phyloP scores from a whole-genome alignment of 2,329 filamentous ascomycete species.

The Tolypocladium sp. region DNA sequence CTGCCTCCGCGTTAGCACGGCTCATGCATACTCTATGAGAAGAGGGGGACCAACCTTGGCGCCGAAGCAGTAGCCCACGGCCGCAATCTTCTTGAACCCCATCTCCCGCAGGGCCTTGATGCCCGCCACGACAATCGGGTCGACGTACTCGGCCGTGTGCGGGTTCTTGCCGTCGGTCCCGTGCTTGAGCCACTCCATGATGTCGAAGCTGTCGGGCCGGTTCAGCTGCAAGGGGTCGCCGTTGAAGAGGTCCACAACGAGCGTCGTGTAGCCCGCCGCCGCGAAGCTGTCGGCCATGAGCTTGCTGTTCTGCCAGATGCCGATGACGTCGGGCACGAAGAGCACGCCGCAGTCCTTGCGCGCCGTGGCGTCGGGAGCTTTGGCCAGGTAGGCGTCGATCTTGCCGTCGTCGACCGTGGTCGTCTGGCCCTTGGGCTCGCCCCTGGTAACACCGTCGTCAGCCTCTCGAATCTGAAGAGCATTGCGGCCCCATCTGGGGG shows the following conservation, averaged over 20 bases:
- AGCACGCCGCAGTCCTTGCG: conserved; percentile 21
- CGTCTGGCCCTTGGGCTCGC: conserved; percentile 34
- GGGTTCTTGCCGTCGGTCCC: conserved; percentile 40
- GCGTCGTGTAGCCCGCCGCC: conserved; percentile 26
- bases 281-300: conserved; percentile 31
- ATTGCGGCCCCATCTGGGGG: background rate
- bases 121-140: conserved; percentile 21
- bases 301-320: conserved; percentile 29
- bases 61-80: conserved; percentile 58
- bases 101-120: conserved; percentile 47
- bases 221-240: conserved; percentile 21
- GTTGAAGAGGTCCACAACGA: conserved; percentile 28
- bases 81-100: conserved; percentile 43
- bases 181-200: conserved; percentile 23
- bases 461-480: background rate
- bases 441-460: conserved; percentile 23
- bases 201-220: conserved; percentile 15
- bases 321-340: conserved; percentile 27
- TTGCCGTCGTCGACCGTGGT: conserved; percentile 30
- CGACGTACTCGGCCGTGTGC: conserved; percentile 21
- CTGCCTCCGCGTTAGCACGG: conserved; percentile 28
- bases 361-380: conserved; percentile 22
- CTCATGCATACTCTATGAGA: background rate
- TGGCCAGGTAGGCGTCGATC: conserved; percentile 43
- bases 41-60: conserved; percentile 41